Evolutionary conservation across 169 alveolate species (phyloP).

Genomic region (Plasmodium adleri): DNA sequence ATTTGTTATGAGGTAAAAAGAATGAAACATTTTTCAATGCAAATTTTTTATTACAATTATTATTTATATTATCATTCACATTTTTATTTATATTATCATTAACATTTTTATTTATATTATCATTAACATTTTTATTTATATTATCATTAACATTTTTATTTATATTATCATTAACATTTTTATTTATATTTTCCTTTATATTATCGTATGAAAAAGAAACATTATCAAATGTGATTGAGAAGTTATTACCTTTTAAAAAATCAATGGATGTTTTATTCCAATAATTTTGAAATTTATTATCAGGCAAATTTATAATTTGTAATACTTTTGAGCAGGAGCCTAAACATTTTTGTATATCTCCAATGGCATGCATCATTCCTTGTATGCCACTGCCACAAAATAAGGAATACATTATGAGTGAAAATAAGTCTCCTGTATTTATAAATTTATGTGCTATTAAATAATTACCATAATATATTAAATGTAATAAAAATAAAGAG

Average conservation of each 20-base stretch:
- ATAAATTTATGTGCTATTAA: constrained; percentile 60
- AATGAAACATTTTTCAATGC: constrained; percentile 51
- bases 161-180: background rate
- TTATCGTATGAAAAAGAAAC: constrained; percentile 49
- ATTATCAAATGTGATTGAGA: constrained; percentile 36
- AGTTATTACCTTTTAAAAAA: constrained; percentile 33
- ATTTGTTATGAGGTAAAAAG: constrained; percentile 75
- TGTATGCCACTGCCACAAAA: constrained; percentile 82
- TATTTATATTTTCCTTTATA: background rate
- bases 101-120: background rate
- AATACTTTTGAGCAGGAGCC: constrained; percentile 78
- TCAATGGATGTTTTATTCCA: constrained; percentile 35
- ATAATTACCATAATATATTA: constrained; percentile 73
- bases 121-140: background rate
- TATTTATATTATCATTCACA: background rate
- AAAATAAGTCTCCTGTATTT: constrained; percentile 83
- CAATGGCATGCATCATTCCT: constrained; percentile 76
- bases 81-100: background rate
- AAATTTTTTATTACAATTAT: constrained; percentile 4
- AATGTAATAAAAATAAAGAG: constrained; percentile 48
- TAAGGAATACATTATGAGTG: constrained; percentile 80
- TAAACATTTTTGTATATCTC: constrained; percentile 79
- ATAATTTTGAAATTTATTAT: constrained; percentile 34
- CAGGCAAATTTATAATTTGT: constrained; percentile 56
- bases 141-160: background rate